A percentile compares a stretch with the other conserved stretches of the same genome.
Evolutionary conservation across 2,329 filamentous ascomycete species (phyloP).

Genomic region (Verticillium isaacii): DNA sequence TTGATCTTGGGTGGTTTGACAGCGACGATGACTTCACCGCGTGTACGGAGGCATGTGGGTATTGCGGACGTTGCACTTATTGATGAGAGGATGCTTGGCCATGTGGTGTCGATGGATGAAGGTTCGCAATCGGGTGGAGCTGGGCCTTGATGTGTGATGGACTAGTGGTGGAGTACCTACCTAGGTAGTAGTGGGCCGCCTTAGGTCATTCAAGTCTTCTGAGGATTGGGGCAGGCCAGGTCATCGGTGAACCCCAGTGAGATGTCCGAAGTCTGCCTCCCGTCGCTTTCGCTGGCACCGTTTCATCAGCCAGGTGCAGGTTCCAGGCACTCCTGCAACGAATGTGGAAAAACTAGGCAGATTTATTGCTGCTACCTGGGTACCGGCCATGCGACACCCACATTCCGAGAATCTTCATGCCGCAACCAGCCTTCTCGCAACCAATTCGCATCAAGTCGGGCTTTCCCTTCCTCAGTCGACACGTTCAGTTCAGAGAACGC

Average conservation of each 20-base stretch:
- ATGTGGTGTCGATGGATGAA: background rate
- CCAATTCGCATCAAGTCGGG: background rate
- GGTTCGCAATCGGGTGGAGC: background rate
- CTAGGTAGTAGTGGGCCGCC: too few relatives aligned
- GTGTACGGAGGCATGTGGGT: conserved; percentile 10
- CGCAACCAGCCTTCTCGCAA: background rate
- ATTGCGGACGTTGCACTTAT: conserved; percentile 11
- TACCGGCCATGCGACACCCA: background rate
- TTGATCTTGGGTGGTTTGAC: background rate
- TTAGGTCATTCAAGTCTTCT: too few relatives aligned
- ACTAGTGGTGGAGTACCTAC: too few relatives aligned
- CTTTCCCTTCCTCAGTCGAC: background rate
- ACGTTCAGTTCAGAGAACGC: background rate
- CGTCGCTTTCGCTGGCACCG: too few relatives aligned
- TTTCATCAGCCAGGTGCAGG: too few relatives aligned
- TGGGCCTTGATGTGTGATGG: background rate
- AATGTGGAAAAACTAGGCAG: too few relatives aligned
- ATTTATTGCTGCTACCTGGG: background rate
- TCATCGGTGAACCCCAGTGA: too few relatives aligned
- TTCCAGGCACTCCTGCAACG: too few relatives aligned
- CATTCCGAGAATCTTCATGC: background rate
- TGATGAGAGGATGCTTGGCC: background rate
- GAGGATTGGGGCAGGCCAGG: too few relatives aligned
- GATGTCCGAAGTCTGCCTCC: too few relatives aligned
- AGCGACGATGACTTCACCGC: conserved; percentile 7